A percentile compares a stretch with the other conserved stretches of the same genome.
These are phyloP conservation scores for Penicillium parvum DNA, from an alignment of 495 filamentous ascomycete species.

Conservation along the genomic window DNA sequence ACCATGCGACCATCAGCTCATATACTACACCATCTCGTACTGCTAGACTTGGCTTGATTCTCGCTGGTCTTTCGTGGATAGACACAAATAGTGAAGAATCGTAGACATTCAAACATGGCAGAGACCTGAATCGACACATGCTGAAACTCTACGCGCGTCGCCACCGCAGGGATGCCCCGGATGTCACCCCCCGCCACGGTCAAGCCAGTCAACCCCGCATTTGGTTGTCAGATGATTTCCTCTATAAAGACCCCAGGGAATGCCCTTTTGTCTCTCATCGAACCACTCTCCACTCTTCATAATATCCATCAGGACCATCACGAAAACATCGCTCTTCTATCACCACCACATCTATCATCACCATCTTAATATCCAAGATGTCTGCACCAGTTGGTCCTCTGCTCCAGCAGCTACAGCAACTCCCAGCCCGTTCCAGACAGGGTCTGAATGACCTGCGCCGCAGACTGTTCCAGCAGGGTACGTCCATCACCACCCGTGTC, in stretches of 20 bases:
- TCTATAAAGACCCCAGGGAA: slow-evolving; percentile 15
- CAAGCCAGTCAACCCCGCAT: slow-evolving; percentile 24
- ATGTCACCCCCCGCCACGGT: slow-evolving; percentile 20
- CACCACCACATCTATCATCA: slow-evolving; percentile 1
- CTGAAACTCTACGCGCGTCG: slow-evolving; percentile 15
- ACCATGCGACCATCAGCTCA: slow-evolving; percentile 7
- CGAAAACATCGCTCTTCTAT: slow-evolving; percentile 5
- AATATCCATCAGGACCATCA: slow-evolving; percentile 1
- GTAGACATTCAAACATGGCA: too few species aligned
- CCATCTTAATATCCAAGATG: slow-evolving; percentile 13
- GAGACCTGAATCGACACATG: too few species aligned
- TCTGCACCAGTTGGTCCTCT: slow-evolving; percentile 25
- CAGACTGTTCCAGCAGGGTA: slow-evolving; percentile 31
- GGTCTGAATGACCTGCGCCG: slow-evolving; percentile 27
- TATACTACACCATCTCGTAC: neutral
- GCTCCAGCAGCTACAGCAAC: slow-evolving; percentile 17
- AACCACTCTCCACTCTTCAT: slow-evolving; percentile 12
- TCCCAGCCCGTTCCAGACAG: slow-evolving; percentile 28
- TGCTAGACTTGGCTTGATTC: neutral
- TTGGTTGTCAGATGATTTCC: slow-evolving; percentile 21
- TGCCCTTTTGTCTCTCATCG: neutral
- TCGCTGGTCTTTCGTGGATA: too few species aligned
- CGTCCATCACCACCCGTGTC: neutral
- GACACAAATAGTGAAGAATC: too few species aligned
- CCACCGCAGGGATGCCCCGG: slow-evolving; percentile 12